A percentile compares a stretch with the other conserved stretches of the same genome.
Conservation (phyloP, 2,329 filamentous ascomycete species). For the Phialophora macrospora region DNA sequence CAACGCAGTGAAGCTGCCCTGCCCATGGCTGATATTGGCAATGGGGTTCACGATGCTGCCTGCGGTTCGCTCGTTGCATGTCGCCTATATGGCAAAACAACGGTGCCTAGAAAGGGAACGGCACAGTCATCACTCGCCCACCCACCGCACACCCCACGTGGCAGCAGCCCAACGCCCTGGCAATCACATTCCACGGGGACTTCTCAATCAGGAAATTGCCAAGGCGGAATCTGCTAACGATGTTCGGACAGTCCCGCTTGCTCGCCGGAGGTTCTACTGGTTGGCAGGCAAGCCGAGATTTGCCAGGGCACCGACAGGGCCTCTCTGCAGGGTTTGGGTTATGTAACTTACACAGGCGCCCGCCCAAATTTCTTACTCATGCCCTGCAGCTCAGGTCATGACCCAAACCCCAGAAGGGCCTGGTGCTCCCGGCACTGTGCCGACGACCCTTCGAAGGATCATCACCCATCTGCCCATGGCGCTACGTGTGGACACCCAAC, state of each 20-base stretch:
- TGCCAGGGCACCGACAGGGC: not conserved
- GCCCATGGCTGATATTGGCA: not conserved
- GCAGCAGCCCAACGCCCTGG: not conserved
- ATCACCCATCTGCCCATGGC: not conserved
- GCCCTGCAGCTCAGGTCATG: slow-evolving; percentile 17
- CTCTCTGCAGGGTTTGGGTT: slow-evolving; percentile 5
- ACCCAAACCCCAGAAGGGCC: slow-evolving; percentile 12
- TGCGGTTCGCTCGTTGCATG: not conserved
- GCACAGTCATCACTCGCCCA: not conserved
- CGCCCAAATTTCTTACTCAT: slow-evolving; percentile 16
- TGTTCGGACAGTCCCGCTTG: not conserved
- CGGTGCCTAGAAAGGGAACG: not conserved
- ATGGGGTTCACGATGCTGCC: not conserved
- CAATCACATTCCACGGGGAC: not conserved
- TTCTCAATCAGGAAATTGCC: not conserved
- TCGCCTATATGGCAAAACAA: not conserved
- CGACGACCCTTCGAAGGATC: not conserved
- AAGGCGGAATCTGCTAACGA: not conserved
- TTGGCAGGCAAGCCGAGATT: not conserved
- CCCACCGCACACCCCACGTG: not conserved
- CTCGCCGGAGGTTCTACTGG: not conserved
- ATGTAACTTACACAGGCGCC: slow-evolving; percentile 17
- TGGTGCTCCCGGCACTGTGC: slow-evolving; percentile 1
- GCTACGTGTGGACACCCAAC: not conserved
- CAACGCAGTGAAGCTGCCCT: too few species aligned